phyloP scores from a whole-genome alignment of 2,329 filamentous ascomycete species.

The Lachnellula cervina region DNA sequence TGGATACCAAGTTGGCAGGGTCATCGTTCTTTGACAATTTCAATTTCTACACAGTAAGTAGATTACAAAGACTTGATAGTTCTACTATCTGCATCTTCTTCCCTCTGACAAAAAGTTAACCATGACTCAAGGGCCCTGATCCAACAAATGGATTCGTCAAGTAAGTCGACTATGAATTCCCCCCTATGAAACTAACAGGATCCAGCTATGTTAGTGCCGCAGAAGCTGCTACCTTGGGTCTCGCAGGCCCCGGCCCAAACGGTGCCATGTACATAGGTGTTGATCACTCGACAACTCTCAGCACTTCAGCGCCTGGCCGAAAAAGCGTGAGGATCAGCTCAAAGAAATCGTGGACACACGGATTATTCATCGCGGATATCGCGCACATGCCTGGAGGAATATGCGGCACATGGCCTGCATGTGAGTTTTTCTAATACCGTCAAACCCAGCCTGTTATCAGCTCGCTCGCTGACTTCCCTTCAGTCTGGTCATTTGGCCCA shows the following conservation, averaged over 20 bases:
- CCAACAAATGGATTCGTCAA: slow-evolving; percentile 64
- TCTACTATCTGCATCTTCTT: background rate
- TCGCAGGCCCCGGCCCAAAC: slow-evolving; percentile 35
- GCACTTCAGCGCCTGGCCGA: slow-evolving; percentile 43
- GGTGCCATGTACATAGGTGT: slow-evolving; percentile 62
- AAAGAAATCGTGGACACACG: slow-evolving; percentile 57
- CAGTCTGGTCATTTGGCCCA: slow-evolving; percentile 44
- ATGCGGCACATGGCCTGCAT: slow-evolving; percentile 73
- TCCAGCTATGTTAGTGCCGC: slow-evolving; percentile 49
- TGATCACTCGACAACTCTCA: slow-evolving; percentile 49
- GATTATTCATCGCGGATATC: slow-evolving; percentile 66
- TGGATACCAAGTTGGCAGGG: slow-evolving; percentile 17
- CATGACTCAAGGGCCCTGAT: slow-evolving; percentile 38
- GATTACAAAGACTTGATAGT: background rate
- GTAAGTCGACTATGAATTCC: slow-evolving; percentile 41
- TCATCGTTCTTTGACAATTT: slow-evolving; percentile 42
- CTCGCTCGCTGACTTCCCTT: background rate
- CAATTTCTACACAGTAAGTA: slow-evolving; percentile 44
- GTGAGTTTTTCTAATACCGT: slow-evolving; percentile 21
- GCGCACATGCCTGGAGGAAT: slow-evolving; percentile 65
- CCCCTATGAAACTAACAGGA: slow-evolving; percentile 38
- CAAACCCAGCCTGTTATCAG: background rate
- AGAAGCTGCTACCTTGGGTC: slow-evolving; percentile 32
- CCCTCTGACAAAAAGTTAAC: background rate
- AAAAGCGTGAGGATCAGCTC: slow-evolving; percentile 64